Evolutionary conservation across 148 eudicot species (phyloP).

Genomic region (Silene uniflora): DNA sequence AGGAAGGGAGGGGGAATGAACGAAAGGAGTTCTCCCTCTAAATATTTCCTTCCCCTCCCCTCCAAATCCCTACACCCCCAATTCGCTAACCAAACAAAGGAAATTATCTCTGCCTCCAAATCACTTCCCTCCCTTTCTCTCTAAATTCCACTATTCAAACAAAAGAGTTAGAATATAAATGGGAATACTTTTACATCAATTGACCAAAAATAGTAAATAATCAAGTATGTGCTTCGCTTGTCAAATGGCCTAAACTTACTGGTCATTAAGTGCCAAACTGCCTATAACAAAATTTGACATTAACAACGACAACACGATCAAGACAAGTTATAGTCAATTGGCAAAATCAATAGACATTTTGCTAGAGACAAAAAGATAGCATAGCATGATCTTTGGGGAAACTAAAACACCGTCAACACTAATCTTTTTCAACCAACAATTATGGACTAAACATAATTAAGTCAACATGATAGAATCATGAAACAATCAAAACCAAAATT

Average conservation of each 20-base stretch:
- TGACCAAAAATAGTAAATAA: background rate
- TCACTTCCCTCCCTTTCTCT: too few species aligned
- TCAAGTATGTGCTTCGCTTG: background rate
- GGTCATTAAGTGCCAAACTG: background rate
- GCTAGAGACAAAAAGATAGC: too few species aligned
- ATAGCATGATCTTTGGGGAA: too few species aligned
- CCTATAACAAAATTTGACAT: background rate
- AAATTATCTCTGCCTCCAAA: too few species aligned
- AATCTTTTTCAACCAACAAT: background rate
- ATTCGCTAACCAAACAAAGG: too few species aligned
- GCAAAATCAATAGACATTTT: too few species aligned
- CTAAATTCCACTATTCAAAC: background rate
- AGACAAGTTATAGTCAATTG: background rate
- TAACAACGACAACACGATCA: background rate
- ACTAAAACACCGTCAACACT: background rate
- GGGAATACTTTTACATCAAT: background rate
- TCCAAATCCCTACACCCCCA: background rate
- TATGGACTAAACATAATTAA: background rate
- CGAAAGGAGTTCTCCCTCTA: background rate
- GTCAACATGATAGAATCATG: background rate
- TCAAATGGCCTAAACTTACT: background rate
- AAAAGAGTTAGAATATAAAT: background rate
- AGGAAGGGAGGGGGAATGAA: background rate
- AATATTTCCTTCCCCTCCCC: background rate
- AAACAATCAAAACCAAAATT: background rate